Evolutionary conservation across 148 eudicot genomes (phyloP), one percentile per base, ranked within the genome.

Genomic region (Silene latifolia): DNA sequence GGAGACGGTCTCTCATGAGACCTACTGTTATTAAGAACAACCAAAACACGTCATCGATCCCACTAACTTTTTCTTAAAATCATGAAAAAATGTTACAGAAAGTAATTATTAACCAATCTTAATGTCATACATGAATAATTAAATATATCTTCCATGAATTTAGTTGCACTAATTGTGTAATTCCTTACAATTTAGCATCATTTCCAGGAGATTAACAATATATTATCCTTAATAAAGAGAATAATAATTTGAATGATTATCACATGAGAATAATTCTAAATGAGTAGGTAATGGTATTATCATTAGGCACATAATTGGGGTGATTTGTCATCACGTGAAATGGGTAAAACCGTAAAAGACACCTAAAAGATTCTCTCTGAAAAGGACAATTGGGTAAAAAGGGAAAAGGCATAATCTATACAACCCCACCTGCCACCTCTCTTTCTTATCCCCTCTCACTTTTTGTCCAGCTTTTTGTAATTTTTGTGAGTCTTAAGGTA

Each of bases 381-480:
- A 24, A 77, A 29, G 64, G 47, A 76, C 18, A 19, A 46, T 56
- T 44, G 27, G 19, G 51, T 54, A 62, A 77, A 48, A 77, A 77
- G 59, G 69, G 48, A 77, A 48, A 77, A 77, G 59, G 69, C 80
- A 48, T 76, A 59, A 70, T 70, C 47, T 77, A 61, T 51, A 62
- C 51, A 70, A 71, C 39, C 80, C 29, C 1, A 27, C 29, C 29
- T n/a, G n/a, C 35, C 32, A 48, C 18, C 79, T 21, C 54, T 10
- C 72, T 14, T 15, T 13, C 53, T 51, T 78, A 78, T 79, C 81
- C 74, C 81, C 74, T 74, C 63, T 60, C 73, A 73, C 77, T 73
- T 72, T 56, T 68, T 62, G 27, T 59, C 47, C 64, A 60, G 2
- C 14, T 66, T 27, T 27, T 27, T 27, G 2, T 27, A 27, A 27